phyloP scores from a whole-genome alignment of 2,329 filamentous ascomycete species.

The Herpotrichia juniperi region DNA sequence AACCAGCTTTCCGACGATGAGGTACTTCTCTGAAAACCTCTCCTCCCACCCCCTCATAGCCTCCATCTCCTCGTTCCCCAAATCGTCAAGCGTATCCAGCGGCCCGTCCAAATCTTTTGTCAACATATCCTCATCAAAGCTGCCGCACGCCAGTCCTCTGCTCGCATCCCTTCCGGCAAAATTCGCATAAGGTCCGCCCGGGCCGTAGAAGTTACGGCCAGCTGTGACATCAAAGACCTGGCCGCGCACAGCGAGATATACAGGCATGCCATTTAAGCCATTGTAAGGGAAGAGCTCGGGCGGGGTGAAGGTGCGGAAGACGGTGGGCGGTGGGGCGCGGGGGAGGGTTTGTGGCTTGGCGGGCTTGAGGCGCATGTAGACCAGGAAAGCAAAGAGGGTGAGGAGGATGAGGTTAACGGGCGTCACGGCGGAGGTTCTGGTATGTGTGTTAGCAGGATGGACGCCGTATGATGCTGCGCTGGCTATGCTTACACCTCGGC shows the following conservation, averaged over 20 bases:
- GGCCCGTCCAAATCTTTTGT: constrained; percentile 87
- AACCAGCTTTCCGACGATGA: constrained; percentile 89
- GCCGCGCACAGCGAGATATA: constrained; percentile 91
- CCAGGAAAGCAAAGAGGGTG: constrained; percentile 61
- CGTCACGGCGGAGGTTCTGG: constrained; percentile 61
- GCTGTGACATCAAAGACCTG: constrained; percentile 87
- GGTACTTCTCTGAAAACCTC: constrained; percentile 89
- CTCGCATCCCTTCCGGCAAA: constrained; percentile 93
- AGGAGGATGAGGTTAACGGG: constrained; percentile 68
- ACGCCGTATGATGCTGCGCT: background rate
- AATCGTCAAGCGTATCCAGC: constrained; percentile 74
- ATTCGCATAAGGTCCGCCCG: constrained; percentile 92
- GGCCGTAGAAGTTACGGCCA: constrained; percentile 94
- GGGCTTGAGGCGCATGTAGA: constrained; percentile 66
- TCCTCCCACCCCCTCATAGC: constrained; percentile 91
- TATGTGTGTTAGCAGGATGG: constrained; percentile 21
- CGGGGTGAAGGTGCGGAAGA: constrained; percentile 87
- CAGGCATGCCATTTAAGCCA: constrained; percentile 73
- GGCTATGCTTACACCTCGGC: constrained; percentile 49
- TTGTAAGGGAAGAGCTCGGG: constrained; percentile 84
- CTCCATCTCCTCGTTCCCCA: constrained; percentile 78
- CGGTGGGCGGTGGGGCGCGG: constrained; percentile 69
- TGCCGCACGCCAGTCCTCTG: constrained; percentile 84
- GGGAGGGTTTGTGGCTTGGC: constrained; percentile 59
- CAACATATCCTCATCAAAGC: constrained; percentile 94